phyloP scores from a whole-genome alignment of 805 yeast genomes.

The Candida awuae region DNA sequence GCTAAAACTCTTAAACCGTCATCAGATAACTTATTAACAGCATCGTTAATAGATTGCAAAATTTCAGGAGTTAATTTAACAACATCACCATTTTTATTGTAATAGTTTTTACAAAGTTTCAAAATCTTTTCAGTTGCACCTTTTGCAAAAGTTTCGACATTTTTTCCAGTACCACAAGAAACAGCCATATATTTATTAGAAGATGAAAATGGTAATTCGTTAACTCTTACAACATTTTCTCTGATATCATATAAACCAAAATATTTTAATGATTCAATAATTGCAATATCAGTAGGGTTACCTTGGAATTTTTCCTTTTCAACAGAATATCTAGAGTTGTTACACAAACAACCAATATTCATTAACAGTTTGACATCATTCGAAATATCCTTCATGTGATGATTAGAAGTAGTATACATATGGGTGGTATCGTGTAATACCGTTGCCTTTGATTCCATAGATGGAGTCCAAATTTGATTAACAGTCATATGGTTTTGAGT shows the following conservation, averaged over 20 bases:
- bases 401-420: conserved; percentile 32
- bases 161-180: conserved; percentile 48
- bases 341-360: conserved; percentile 66
- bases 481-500: conserved; percentile 91
- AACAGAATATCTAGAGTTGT: conserved; percentile 60
- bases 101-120: conserved; percentile 49
- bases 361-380: conserved; percentile 48
- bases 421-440: conserved; percentile 18
- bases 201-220: conserved; percentile 82
- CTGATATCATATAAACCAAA: conserved; percentile 72
- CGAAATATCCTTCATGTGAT: conserved; percentile 40
- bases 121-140: conserved; percentile 85
- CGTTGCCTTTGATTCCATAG: conserved; percentile 32
- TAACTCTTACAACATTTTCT: conserved; percentile 45
- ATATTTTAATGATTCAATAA: conserved; percentile 62
- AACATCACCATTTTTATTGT: conserved; percentile 49
- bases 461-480: conserved; percentile 72
- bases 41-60: conserved; percentile 39
- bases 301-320: conserved; percentile 73
- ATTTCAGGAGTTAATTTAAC: conserved; percentile 50
- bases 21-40: conserved; percentile 59
- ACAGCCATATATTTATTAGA: conserved; percentile 88
- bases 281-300: conserved; percentile 91
- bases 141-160: conserved; percentile 60
- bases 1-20: conserved; percentile 85